Evolutionary conservation across 331 rosid species (phyloP).

Genomic region (Malus hybrid): DNA sequence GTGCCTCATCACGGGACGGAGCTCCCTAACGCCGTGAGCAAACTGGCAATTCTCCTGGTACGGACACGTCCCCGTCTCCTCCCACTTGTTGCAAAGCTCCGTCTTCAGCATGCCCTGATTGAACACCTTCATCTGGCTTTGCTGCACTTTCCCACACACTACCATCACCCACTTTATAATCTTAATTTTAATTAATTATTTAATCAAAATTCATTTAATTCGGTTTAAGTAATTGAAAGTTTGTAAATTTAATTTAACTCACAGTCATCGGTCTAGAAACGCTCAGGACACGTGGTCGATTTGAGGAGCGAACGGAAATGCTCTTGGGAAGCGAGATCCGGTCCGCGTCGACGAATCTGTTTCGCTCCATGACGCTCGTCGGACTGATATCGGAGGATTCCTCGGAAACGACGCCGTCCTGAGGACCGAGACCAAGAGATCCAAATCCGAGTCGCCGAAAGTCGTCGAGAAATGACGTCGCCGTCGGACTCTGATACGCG

Average conservation of each 20-base stretch:
- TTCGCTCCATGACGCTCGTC: constrained; percentile 32
- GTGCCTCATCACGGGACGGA: constrained; percentile 39
- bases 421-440: background rate
- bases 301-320: constrained; percentile 32
- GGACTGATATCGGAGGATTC: constrained; percentile 32
- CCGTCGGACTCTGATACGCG: background rate
- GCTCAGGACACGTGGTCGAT: constrained; percentile 1
- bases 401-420: constrained; percentile 6
- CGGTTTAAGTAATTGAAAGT: background rate
- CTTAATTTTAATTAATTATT: no score
- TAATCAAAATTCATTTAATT: background rate
- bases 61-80: constrained; percentile 32
- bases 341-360: constrained; percentile 12
- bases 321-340: constrained; percentile 24
- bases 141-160: constrained; percentile 22
- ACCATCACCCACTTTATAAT: no score
- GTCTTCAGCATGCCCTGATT: constrained; percentile 41
- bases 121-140: constrained; percentile 22
- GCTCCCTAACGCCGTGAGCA: constrained; percentile 37
- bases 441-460: constrained; percentile 14
- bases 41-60: constrained; percentile 35
- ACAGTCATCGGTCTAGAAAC: constrained; percentile 6
- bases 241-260: background rate
- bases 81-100: constrained; percentile 47
- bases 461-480: constrained; percentile 4